Base-by-base conservation (phyloP, 2,329 filamentous ascomycete species). In the Sarocladium kiliense region DNA sequence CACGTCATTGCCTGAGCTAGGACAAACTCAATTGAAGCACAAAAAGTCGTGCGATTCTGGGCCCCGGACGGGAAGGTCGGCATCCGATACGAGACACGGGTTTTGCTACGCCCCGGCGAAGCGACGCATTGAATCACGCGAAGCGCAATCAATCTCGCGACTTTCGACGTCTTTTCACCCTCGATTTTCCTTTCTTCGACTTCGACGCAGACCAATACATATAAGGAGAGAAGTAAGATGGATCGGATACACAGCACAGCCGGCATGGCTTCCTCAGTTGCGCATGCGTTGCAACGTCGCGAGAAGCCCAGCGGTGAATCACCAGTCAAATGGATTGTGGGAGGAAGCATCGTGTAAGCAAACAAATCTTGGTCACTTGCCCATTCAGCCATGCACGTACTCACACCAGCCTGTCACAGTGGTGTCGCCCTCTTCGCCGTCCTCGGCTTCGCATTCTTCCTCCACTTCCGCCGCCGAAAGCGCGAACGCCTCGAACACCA, bases 401-500 rank as follows among this genome's bases (percentile, higher is more conserved):
- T 21, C 7, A 23, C 18, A 21, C n/a, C 39, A 23, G 14, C 39
- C 39, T 18, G 9, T 23, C 7, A 30, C 21, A 49, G 25, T 19
- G 59, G 61, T 36, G 19, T 42, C 12, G 39, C 63, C 3, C 30
- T 58, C 11, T 34, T 60, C 10, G 50, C 39, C 30, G 58, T 65
- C 41, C 19, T 64, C n/a, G 30, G 26, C 0, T 47, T 63, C n/a
- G 56, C 64, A 3, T 59, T 47, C 27, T 56, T 53, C 32, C 50
- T 65, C 10, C 63, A 65, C 32, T 61, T 60, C 4, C 57, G 61
- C 36, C 61, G 60, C 26, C 53, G 57, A 49, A 55, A 56, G 18
- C 26, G 59, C 1, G 64, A 65, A 7, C 45, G 26, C 11, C 45
- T 57, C 18, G 63, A 65, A 55, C 61, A 64, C 45, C 50, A 59